Evolutionary conservation across 2,329 filamentous ascomycete genomes (phyloP).

Genomic region (Aspergillus tubingensis): DNA sequence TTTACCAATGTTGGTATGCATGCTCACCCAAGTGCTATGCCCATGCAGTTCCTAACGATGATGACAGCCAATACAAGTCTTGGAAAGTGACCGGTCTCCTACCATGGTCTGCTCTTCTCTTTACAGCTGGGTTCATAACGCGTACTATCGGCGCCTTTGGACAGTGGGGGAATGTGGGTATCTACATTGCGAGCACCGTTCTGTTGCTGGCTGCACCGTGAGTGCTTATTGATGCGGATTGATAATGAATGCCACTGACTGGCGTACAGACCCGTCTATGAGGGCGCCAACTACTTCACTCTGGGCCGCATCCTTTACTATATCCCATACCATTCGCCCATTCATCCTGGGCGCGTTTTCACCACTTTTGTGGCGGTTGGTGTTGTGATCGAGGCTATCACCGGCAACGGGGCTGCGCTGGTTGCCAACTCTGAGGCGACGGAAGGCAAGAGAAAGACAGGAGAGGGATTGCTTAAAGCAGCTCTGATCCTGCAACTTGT

Average conservation of each 20-base stretch:
- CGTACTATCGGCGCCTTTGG: constrained; percentile 41
- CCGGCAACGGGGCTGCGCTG: constrained; percentile 53
- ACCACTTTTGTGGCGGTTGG: constrained; percentile 60
- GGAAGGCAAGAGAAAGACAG: constrained; percentile 40
- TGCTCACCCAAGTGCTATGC: too few species aligned
- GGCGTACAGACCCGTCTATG: constrained; percentile 40
- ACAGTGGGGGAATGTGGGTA: constrained; percentile 36
- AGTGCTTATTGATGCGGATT: constrained; percentile 11
- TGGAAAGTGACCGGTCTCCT: constrained; percentile 46
- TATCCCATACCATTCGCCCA: constrained; percentile 50
- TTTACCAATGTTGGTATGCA: constrained; percentile 41
- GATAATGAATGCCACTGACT: not conserved
- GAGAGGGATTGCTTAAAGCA: constrained; percentile 51
- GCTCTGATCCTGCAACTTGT: constrained; percentile 54
- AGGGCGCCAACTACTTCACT: constrained; percentile 54
- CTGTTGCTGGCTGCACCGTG: constrained; percentile 45
- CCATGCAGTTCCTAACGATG: constrained; percentile 6
- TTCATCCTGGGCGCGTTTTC: constrained; percentile 60
- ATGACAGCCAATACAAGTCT: constrained; percentile 39
- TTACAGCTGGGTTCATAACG: constrained; percentile 41
- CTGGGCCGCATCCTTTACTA: constrained; percentile 54
- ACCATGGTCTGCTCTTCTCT: constrained; percentile 45
- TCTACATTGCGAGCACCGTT: constrained; percentile 44
- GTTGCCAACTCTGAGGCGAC: constrained; percentile 45
- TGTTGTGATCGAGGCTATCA: constrained; percentile 50